These are phyloP conservation scores for Beauveria caledonica DNA, from an alignment of 2,329 filamentous ascomycete genomes.

Conservation along the genomic window DNA sequence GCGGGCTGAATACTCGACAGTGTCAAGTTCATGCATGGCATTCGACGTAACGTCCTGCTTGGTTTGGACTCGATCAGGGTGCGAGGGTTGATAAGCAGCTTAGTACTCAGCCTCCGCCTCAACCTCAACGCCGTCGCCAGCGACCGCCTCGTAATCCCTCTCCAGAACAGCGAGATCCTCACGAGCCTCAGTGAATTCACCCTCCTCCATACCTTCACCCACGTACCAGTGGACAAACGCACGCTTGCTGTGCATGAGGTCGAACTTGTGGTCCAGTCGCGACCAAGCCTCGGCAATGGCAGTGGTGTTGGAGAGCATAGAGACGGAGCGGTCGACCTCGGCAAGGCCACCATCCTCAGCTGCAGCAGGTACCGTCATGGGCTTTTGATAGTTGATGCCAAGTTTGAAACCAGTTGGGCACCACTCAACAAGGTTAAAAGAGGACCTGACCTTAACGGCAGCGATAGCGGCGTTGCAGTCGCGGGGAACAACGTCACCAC, in stretches of 20 bases:
- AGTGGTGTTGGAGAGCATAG: constrained; percentile 69
- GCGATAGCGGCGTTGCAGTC: constrained; percentile 61
- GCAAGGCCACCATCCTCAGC: constrained; percentile 51
- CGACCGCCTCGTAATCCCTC: constrained; percentile 83
- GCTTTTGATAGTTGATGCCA: constrained; percentile 67
- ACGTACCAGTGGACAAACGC: constrained; percentile 75
- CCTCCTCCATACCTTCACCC: constrained; percentile 87
- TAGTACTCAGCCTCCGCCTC: constrained; percentile 75
- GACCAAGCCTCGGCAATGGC: constrained; percentile 68
- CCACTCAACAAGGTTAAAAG: constrained; percentile 69
- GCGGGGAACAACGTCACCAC: constrained; percentile 61
- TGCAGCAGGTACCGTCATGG: constrained; percentile 46
- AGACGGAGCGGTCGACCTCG: constrained; percentile 54
- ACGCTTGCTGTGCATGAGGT: constrained; percentile 72
- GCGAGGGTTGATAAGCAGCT: constrained; percentile 9
- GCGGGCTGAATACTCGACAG: background rate
- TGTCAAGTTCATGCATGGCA: background rate
- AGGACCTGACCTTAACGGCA: constrained; percentile 60
- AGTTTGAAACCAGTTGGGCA: constrained; percentile 70
- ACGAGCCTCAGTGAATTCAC: constrained; percentile 79
- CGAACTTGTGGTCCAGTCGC: constrained; percentile 65
- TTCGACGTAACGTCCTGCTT: background rate
- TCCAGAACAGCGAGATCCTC: constrained; percentile 80
- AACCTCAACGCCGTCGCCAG: constrained; percentile 59
- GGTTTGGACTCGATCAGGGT: background rate